phyloP scores from a whole-genome alignment of 1,284 basidiomycete species.

The Ganoderma lucidum region DNA sequence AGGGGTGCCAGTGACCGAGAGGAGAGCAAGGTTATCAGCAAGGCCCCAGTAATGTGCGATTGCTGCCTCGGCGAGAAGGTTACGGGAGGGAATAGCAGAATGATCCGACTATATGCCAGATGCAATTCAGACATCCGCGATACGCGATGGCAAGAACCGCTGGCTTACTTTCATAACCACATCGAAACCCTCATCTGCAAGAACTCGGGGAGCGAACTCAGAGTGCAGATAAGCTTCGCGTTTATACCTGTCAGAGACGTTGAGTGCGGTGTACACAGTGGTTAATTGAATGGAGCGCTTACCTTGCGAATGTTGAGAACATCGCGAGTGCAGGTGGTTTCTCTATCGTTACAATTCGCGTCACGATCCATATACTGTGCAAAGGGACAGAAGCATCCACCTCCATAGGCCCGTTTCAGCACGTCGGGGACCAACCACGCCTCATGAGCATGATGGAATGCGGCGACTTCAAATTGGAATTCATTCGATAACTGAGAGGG shows the following conservation, averaged over 20 bases:
- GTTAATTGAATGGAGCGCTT: conserved; percentile 1
- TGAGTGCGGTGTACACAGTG: background rate
- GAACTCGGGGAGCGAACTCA: conserved; percentile 79
- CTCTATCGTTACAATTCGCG: conserved; percentile 25
- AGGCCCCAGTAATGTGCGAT: conserved; percentile 70
- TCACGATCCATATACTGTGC: background rate
- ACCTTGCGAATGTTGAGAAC: conserved; percentile 59
- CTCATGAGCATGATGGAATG: conserved; percentile 69
- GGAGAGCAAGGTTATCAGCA: conserved; percentile 54
- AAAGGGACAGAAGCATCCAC: background rate
- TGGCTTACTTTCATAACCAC: conserved; percentile 72
- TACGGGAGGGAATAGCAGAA: conserved; percentile 69
- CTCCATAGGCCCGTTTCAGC: conserved; percentile 65
- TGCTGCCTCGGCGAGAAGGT: conserved; percentile 75
- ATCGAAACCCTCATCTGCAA: conserved; percentile 69
- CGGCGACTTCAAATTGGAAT: conserved; percentile 59
- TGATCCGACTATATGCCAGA: conserved; percentile 63
- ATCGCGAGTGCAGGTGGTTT: conserved; percentile 62
- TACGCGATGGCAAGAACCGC: background rate
- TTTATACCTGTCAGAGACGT: conserved; percentile 61
- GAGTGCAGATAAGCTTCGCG: conserved; percentile 82
- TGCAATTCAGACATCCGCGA: background rate
- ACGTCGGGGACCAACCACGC: conserved; percentile 64
- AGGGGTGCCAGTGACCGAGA: conserved; percentile 68
- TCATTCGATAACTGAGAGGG: conserved; percentile 45